phyloP scores from a whole-genome alignment of 306 rosid species.

The Prunus armeniaca region DNA sequence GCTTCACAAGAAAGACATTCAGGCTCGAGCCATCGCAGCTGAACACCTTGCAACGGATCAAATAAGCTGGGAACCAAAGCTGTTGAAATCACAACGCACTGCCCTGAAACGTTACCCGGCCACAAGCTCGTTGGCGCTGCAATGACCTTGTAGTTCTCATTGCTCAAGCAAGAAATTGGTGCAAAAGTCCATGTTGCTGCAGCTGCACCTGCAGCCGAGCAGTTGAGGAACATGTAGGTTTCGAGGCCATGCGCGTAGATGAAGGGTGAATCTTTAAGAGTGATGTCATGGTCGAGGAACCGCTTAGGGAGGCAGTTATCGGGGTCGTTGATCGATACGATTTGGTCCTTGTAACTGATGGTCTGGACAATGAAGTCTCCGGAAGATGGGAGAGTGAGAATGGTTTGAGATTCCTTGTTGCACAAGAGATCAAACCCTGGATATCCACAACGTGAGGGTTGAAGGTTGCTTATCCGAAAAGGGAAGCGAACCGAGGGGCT shows the following conservation, averaged over 20 bases:
- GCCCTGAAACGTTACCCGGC: background rate
- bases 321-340: slow-evolving; percentile 1
- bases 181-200: background rate
- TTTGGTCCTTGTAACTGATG: slow-evolving; percentile 13
- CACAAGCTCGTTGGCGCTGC: background rate
- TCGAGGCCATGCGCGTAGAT: background rate
- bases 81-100: slow-evolving; percentile 26
- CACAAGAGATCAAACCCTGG: slow-evolving; percentile 19
- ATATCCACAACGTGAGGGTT: background rate
- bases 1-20: background rate
- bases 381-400: background rate
- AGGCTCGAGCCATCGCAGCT: background rate
- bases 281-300: slow-evolving; percentile 13
- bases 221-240: slow-evolving; percentile 36
- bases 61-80: slow-evolving; percentile 23
- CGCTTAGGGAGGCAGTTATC: slow-evolving; percentile 3
- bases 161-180: background rate
- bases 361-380: background rate
- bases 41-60: background rate
- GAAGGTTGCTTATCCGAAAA: slow-evolving; percentile 11
- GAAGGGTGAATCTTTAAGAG: background rate
- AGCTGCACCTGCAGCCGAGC: slow-evolving; percentile 13
- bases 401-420: background rate
- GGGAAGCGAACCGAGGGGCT: slow-evolving; percentile 22
- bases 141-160: background rate